Base-by-base conservation (phyloP, 495 filamentous ascomycete species). In the Platismatia glauca region DNA sequence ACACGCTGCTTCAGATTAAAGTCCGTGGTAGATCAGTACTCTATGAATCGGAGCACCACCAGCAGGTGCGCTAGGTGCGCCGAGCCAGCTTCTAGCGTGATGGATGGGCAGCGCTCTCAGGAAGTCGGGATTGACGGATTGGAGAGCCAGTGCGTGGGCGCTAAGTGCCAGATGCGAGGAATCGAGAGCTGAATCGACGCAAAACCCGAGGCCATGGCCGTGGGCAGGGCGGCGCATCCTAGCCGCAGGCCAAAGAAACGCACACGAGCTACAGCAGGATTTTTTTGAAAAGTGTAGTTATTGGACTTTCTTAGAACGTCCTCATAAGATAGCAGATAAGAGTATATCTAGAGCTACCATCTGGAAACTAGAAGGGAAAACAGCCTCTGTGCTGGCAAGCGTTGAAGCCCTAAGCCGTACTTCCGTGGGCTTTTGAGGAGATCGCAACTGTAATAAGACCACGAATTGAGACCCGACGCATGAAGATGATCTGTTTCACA, bases 341-440 rank as follows among this genome's bases (percentile, higher is more conserved):
- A 55, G 41, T 37, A 43, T 39, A 33, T 31, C 56, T 33, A 58
- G 55, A 63, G 41, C 61, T 58, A 38, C 34, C 61, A 50, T 48
- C 33, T 58, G n/a, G 8, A 57, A 35, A 56, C 41, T 58, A 63
- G 55, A 63, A 58, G 22, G 43, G 37, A 38, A 20, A 41, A 62
- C 5, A 35, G 29, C 22, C 31, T 63, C 39, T 63, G 56, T 55
- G 61, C 61, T 63, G 61, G 61, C 61, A 63, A 63, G 61, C 61
- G 61, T 63, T 37, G 38, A 63, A 50, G 33, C 24, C 34, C 24
- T 24, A 12, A 52, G 61, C 44, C 41, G 61, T 44, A 52, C 22
- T 37, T 38, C 24, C 50, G 50, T 20, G 29, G 29, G 27, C 29
- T 33, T 58, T 63, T 39, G 38, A 50, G 61, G 13, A 52, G 33